These are phyloP conservation scores for Ascobolus immersus DNA, from an alignment of 495 filamentous ascomycete species.

Conservation along the genomic window DNA sequence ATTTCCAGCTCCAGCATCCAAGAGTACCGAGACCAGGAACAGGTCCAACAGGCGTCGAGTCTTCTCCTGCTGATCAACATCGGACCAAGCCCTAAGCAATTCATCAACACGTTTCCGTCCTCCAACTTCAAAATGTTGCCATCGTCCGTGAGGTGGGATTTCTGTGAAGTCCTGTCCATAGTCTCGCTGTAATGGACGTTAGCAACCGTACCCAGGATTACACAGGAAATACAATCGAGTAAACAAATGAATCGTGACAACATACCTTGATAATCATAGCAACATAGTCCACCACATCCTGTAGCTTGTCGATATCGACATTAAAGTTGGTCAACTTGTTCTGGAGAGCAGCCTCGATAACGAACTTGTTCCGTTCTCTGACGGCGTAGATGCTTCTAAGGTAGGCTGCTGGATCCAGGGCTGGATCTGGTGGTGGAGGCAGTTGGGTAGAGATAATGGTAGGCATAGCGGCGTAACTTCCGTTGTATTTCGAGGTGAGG, in stretches of 20 bases:
- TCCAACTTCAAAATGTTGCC: slow-evolving; percentile 82
- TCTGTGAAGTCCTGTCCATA: slow-evolving; percentile 60
- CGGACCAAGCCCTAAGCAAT: slow-evolving; percentile 39
- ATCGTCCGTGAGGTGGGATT: slow-evolving; percentile 68
- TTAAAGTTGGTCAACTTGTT: slow-evolving; percentile 73
- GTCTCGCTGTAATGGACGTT: slow-evolving; percentile 37
- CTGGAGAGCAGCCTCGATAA: slow-evolving; percentile 49
- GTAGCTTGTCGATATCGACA: slow-evolving; percentile 71
- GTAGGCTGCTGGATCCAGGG: slow-evolving; percentile 75
- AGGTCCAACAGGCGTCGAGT: slow-evolving; percentile 58
- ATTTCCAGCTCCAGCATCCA: slow-evolving; percentile 69
- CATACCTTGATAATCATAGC: slow-evolving; percentile 87
- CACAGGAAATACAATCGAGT: background rate
- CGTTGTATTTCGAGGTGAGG: too few relatives aligned
- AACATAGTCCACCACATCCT: slow-evolving; percentile 71
- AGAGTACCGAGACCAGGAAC: slow-evolving; percentile 69
- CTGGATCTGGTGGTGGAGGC: slow-evolving; percentile 67
- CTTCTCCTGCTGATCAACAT: slow-evolving; percentile 42
- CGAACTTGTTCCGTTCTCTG: slow-evolving; percentile 44
- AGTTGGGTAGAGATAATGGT: too few relatives aligned
- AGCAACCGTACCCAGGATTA: too few relatives aligned
- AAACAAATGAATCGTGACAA: slow-evolving; percentile 1
- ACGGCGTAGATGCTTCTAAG: slow-evolving; percentile 76
- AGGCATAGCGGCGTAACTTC: too few relatives aligned
- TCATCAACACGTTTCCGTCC: slow-evolving; percentile 46